Conservation (phyloP, 1,284 basidiomycete species). For the Kalmanozyma brasiliensis region DNA sequence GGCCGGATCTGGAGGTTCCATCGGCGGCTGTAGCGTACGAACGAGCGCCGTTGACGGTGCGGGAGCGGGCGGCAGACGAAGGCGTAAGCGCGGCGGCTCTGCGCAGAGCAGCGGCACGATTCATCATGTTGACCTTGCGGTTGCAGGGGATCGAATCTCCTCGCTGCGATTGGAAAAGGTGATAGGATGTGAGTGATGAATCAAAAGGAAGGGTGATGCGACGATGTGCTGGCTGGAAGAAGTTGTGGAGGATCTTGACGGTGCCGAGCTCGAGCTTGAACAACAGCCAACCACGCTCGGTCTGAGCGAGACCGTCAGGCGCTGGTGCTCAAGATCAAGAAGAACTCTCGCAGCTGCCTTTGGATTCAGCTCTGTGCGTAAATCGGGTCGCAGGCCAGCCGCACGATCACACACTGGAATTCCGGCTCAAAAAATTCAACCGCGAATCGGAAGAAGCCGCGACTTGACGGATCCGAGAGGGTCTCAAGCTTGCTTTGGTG, state of each 20-base stretch:
- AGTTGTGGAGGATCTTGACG: conserved; percentile 35
- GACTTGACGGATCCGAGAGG: not conserved
- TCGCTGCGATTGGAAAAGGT: too few species aligned
- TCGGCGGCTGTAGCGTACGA: conserved; percentile 39
- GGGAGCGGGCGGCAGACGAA: conserved; percentile 22
- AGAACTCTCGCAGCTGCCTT: conserved; percentile 12
- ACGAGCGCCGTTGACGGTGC: conserved; percentile 20
- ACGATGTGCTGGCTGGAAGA: conserved; percentile 1
- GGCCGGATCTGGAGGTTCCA: conserved; percentile 29
- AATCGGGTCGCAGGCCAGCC: conserved; percentile 2
- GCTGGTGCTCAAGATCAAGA: conserved; percentile 11
- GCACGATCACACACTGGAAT: conserved; percentile 1
- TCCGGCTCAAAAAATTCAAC: not conserved
- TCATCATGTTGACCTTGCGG: conserved; percentile 35
- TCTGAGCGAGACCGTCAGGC: conserved; percentile 3
- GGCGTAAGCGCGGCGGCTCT: conserved; percentile 32
- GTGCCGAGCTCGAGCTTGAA: not conserved
- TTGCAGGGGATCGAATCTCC: too few species aligned
- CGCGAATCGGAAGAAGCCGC: conserved; percentile 24
- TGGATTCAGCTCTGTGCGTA: not conserved
- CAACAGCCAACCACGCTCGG: not conserved
- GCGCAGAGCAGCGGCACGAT: conserved; percentile 45
- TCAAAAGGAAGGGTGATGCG: not conserved
- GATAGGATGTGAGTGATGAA: not conserved
- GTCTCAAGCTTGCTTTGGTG: not conserved